Percentiles rank a stretch among this genome's conserved stretches.
Evolutionary conservation across 2,329 filamentous ascomycete species (phyloP).

Genomic region (Tolypocladium sp.): DNA sequence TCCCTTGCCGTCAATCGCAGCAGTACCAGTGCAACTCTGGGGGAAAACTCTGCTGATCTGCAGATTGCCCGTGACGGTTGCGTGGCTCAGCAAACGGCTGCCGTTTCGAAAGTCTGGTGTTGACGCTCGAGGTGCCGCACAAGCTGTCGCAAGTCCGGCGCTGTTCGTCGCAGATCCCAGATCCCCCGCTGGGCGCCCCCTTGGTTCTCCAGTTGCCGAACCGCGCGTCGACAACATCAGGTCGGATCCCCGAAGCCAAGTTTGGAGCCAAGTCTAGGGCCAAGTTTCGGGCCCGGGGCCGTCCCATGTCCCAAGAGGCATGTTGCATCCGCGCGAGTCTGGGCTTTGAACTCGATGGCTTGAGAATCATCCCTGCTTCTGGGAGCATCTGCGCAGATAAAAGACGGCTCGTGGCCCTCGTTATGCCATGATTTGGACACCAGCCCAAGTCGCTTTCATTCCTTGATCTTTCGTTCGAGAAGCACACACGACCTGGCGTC

Average conservation of each 20-base stretch:
- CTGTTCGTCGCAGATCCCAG: background rate
- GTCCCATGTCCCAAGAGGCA: background rate
- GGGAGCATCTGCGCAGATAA: background rate
- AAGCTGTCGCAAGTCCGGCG: background rate
- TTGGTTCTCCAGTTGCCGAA: background rate
- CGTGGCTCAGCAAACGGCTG: background rate
- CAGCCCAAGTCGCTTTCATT: background rate
- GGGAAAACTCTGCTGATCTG: background rate
- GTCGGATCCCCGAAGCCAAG: background rate
- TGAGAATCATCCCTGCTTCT: background rate
- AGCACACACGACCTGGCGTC: background rate
- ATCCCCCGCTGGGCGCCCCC: background rate
- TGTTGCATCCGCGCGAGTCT: background rate
- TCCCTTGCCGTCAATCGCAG: background rate
- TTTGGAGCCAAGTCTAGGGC: background rate
- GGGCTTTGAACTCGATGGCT: no score
- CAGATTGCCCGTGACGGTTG: background rate
- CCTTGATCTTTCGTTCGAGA: background rate
- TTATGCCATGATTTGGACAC: background rate
- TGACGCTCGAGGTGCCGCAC: background rate
- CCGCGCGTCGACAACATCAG: background rate
- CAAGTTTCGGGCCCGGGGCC: background rate
- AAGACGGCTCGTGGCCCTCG: background rate
- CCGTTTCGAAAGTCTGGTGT: background rate
- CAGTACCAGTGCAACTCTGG: background rate